Percentiles rank a stretch among this genome's conserved stretches.
Evolutionary conservation across 805 yeast species (phyloP).

Genomic region (Yarrowia phangngaensis): DNA sequence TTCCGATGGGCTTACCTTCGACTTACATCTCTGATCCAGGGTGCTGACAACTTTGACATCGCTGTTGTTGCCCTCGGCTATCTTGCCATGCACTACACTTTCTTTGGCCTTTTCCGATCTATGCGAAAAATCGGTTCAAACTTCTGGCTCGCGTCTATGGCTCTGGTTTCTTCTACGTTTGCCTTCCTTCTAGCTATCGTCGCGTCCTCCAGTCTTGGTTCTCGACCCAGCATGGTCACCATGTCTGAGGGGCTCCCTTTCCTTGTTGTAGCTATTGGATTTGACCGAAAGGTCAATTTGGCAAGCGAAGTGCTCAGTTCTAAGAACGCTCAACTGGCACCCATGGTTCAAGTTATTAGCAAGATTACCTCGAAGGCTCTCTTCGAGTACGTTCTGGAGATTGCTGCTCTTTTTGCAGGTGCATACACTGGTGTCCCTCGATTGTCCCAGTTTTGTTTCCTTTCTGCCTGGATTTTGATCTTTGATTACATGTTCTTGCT

Average conservation of each 20-base stretch:
- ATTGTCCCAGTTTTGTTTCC: slow-evolving; percentile 72
- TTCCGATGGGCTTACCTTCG: slow-evolving; percentile 38
- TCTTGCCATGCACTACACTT: slow-evolving; percentile 80
- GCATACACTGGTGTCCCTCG: slow-evolving; percentile 64
- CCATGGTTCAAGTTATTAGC: slow-evolving; percentile 41
- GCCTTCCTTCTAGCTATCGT: slow-evolving; percentile 79
- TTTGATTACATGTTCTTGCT: slow-evolving; percentile 69
- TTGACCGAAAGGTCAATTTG: slow-evolving; percentile 74
- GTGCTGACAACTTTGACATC: slow-evolving; percentile 84
- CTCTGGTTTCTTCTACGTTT: slow-evolving; percentile 71
- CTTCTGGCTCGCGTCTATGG: slow-evolving; percentile 80
- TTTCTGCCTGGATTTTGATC: slow-evolving; percentile 64
- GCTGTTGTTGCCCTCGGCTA: slow-evolving; percentile 76
- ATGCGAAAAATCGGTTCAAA: slow-evolving; percentile 77
- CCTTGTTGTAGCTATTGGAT: slow-evolving; percentile 86
- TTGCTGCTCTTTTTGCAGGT: slow-evolving; percentile 56
- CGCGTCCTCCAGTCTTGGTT: slow-evolving; percentile 53
- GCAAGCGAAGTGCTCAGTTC: slow-evolving; percentile 46
- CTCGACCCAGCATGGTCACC: slow-evolving; percentile 65
- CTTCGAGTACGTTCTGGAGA: slow-evolving; percentile 72
- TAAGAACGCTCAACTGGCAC: slow-evolving; percentile 37
- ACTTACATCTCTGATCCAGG: slow-evolving; percentile 41
- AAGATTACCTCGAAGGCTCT: slow-evolving; percentile 49
- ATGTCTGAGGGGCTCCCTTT: slow-evolving; percentile 91
- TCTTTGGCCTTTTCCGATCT: slow-evolving; percentile 67